Evolutionary conservation across 345 rosid genomes (phyloP), one percentile per base, ranked within the genome.

Genomic region (Salix udensis): DNA sequence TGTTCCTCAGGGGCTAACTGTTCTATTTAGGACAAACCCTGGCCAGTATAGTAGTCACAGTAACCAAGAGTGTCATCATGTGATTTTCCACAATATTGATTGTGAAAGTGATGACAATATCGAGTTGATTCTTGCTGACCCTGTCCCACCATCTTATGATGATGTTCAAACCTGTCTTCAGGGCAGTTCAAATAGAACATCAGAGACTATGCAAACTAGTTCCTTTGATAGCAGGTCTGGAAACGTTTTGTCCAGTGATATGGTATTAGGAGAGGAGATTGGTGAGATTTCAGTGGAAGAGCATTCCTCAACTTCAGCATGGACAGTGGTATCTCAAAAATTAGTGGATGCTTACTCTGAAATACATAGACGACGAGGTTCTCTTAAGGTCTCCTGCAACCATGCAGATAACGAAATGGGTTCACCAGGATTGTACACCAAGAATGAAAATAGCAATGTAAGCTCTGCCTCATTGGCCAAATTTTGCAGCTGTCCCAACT

Each of bases 261-360:
- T 75, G 74, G 83, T 72, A 46, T 65, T 74, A 55, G 82, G 78
- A 74, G 88, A 87, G 82, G 92, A 87, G 80, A 85, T 93, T 70
- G 97, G 96, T 68, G 90, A 89, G 78, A 88, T 96, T 83, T 84
- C 84, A 66, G 96, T 85, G 71, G 97, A 92, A 89, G 97, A 86
- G 65, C 80, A 72, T 76, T 93, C 98, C n/a, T 74, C 87, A 55
- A 84, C 84, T 77, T 87, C 83, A 70, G 98, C 97, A 74, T 96
- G 99, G 99, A 89, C 82, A 85, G 78, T 71, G 69, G 71, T 91
- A 86, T 82, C 93, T 71, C 82, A 85, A 74, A 91, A 89, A 83
- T 77, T 96, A 67, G 74, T 89, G 58, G 89, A 89, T 78, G 87
- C 86, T 71, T 96, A 81, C 74, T 84, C 84, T 76, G 83, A 83